Base-by-base conservation (phyloP, 1,139 yeast genomes). In the Debaryomyces sp. region DNA sequence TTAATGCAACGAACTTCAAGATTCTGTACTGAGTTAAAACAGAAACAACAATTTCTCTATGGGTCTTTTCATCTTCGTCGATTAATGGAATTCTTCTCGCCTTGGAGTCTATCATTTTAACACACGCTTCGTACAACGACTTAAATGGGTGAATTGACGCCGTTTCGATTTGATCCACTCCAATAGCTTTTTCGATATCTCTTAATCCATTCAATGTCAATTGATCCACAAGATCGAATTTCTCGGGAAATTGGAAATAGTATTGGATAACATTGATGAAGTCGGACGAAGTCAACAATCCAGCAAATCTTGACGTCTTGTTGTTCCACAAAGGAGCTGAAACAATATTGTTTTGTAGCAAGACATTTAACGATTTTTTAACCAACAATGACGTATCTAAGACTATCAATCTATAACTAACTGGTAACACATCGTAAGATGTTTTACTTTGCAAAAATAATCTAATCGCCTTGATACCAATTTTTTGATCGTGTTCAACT, bases 241-340 rank as follows among this genome's bases (percentile, higher is more conserved):
- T 86, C 56, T 91, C 97, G 0, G 97, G 96, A 60, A 82, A 86
- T 58, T 90, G 96, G 62, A 91, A 87, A 68, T 92, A 94, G 70
- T 94, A 94, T 65, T 94, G 97, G 55, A 95, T 90, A 44, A 94
- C 98, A 61, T 94, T 94, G 57, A 94, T 89, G 66, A 92, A 95
- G 71, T 95, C 99, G 40, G 89, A 82, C 27, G 96, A 86, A 3
- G 98, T 94, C 63, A 95, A 75, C 54, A 95, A 78, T 4, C 99
- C 99, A 1, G 98, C 98, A 72, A 94, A 95, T 59, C 89, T 78
- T 18, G 96, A 87, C 5, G 89, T 86, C 62, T 87, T 82, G 50
- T 91, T 87, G 67, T 94, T 89, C 99, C 99, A 95, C 51, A 95
- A 75, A 3, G 99, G 99, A 2, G 99, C 99, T 44, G 96, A 87